These are phyloP conservation scores for Penicillium paradoxum DNA, from an alignment of 495 filamentous ascomycete genomes.

Conservation along the genomic window DNA sequence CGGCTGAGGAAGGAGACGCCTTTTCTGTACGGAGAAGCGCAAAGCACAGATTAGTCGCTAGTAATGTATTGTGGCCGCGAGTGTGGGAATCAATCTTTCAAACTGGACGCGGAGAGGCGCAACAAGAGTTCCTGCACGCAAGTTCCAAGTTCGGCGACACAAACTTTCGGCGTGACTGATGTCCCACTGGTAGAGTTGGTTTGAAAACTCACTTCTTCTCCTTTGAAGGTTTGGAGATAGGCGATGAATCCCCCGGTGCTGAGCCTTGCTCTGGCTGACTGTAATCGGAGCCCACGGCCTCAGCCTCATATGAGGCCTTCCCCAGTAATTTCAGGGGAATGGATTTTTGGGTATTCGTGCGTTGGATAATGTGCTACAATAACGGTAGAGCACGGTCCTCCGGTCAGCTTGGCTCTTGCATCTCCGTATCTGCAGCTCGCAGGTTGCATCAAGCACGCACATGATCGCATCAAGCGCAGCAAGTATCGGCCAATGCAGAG, in stretches of 20 bases:
- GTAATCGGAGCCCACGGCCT: slow-evolving; percentile 48
- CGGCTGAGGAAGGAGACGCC: slow-evolving; percentile 88
- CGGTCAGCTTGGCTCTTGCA: slow-evolving; percentile 6
- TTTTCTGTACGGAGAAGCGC: slow-evolving; percentile 51
- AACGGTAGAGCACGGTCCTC: slow-evolving; percentile 4
- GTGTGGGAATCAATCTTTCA: not conserved
- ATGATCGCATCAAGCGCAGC: not conserved
- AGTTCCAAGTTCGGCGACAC: not conserved
- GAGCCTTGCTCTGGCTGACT: slow-evolving; percentile 32
- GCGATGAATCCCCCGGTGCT: slow-evolving; percentile 36
- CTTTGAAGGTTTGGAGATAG: slow-evolving; percentile 45
- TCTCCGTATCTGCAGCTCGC: slow-evolving; percentile 13
- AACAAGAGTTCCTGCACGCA: slow-evolving; percentile 1
- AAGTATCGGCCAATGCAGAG: not conserved
- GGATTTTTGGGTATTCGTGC: slow-evolving; percentile 71
- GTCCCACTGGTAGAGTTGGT: not conserved
- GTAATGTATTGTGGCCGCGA: not conserved
- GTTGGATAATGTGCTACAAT: slow-evolving; percentile 68
- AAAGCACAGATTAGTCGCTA: slow-evolving; percentile 1
- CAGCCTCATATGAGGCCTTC: slow-evolving; percentile 47
- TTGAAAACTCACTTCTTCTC: slow-evolving; percentile 61
- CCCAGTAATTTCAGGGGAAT: slow-evolving; percentile 63
- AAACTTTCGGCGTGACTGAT: not conserved
- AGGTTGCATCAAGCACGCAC: slow-evolving; percentile 6
- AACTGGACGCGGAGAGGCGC: slow-evolving; percentile 1